phyloP scores from a whole-genome alignment of 192 early-diverging fungal genomes.

The Linnemannia schmuckeri region DNA sequence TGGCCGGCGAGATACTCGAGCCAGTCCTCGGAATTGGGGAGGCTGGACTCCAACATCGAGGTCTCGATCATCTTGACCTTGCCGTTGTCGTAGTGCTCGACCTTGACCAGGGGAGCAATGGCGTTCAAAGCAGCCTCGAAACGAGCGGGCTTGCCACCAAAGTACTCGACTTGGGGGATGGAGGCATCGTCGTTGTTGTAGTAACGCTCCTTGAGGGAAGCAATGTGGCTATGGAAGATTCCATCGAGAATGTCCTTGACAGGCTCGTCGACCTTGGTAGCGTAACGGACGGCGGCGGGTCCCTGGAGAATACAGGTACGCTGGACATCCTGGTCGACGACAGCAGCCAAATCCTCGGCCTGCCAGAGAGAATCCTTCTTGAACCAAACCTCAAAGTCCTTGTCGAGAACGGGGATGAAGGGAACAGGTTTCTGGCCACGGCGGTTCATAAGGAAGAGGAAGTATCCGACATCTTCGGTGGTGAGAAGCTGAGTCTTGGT shows the following conservation, averaged over 20 bases:
- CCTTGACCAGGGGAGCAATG: conserved; percentile 55
- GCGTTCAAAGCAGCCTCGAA: conserved; percentile 44
- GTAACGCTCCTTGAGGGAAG: conserved; percentile 76
- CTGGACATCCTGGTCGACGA: conserved; percentile 87
- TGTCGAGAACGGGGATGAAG: conserved; percentile 89
- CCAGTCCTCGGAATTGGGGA: conserved; percentile 74
- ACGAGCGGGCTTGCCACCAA: conserved; percentile 65
- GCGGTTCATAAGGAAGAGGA: conserved; percentile 78
- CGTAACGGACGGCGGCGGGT: conserved; percentile 83
- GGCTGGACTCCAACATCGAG: conserved; percentile 61
- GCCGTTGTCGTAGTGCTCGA: conserved; percentile 56
- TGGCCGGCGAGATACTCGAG: conserved; percentile 81
- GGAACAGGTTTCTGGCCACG: conserved; percentile 91
- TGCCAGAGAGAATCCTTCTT: conserved; percentile 94
- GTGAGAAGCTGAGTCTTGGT: conserved; percentile 81
- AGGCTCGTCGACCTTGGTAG: conserved; percentile 82
- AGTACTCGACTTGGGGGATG: conserved; percentile 86
- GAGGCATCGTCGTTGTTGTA: conserved; percentile 70
- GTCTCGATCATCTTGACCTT: conserved; percentile 69
- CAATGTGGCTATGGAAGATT: conserved; percentile 86
- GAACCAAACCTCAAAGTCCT: conserved; percentile 91
- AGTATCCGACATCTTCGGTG: conserved; percentile 88
- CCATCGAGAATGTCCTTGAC: conserved; percentile 90
- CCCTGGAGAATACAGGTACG: conserved; percentile 92
- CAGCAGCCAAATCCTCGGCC: conserved; percentile 86